Evolutionary conservation across 306 rosid species (phyloP).

Genomic region (Dalbergia cochinchinensis): DNA sequence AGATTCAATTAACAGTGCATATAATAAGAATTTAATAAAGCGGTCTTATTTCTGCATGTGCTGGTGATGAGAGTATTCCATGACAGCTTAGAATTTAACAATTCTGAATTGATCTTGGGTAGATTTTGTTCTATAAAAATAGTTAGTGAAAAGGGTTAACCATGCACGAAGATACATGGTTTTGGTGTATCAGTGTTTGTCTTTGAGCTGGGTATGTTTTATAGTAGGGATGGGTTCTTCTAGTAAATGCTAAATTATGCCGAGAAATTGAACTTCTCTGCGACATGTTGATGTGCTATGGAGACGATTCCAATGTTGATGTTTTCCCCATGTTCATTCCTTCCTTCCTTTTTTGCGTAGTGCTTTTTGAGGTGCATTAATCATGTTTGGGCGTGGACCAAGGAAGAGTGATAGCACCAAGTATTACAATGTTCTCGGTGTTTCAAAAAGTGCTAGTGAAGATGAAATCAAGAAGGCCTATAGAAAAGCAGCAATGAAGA

Average conservation of each 20-base stretch:
- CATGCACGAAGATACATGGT: neutral
- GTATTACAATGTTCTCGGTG: slow-evolving; percentile 77
- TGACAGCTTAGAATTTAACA: neutral
- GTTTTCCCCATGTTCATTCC: neutral
- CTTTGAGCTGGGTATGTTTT: neutral
- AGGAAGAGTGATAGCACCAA: slow-evolving; percentile 72
- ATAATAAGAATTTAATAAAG: slow-evolving; percentile 4
- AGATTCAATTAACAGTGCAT: neutral
- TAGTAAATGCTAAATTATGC: neutral
- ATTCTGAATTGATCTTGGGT: neutral
- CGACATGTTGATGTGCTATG: neutral
- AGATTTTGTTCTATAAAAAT: slow-evolving; percentile 5
- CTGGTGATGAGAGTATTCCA: neutral
- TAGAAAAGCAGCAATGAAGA: slow-evolving; percentile 76
- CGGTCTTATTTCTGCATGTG: neutral
- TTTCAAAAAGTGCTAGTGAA: slow-evolving; percentile 65
- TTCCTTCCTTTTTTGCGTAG: neutral
- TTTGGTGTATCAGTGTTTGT: slow-evolving; percentile 1
- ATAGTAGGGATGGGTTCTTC: neutral
- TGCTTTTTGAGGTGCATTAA: slow-evolving; percentile 43
- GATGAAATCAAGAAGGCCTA: slow-evolving; percentile 88
- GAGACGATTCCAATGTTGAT: neutral
- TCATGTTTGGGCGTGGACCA: slow-evolving; percentile 82
- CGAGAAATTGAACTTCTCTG: neutral
- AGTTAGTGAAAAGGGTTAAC: neutral